Base-by-base conservation (phyloP, 768 basidiomycete genomes). In the Baorangia bicolor region DNA sequence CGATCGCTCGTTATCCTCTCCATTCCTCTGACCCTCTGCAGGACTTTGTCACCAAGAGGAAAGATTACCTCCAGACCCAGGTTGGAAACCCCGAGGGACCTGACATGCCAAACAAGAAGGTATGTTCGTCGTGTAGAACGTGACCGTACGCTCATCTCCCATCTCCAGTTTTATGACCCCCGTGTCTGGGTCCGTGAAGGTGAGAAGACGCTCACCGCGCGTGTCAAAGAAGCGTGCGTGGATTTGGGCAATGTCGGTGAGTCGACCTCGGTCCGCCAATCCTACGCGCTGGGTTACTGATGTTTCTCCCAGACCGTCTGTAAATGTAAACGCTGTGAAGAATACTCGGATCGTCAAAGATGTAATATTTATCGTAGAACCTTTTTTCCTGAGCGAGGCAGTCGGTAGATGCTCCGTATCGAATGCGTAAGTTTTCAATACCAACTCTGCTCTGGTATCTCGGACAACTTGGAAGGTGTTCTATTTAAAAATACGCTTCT, bases 81-180 rank as follows among this genome's bases (percentile, higher is more conserved):
- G 93, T 98, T 60, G 96, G 96, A 47, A 98, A 98, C 82, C 97
- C 97, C 38, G 95, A 98, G 25, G 95, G 94, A 42, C 73, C 85
- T 21, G 95, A 98, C 77, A 96, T 96, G 81, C 96, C 96, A 54
- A 98, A 99, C 87, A 99, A 99, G 90, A 99, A 98, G 86, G 88
- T 86, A 52, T 69, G 56, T 13, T 10, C 20, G 27, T 40, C 10
- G 2, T 13, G 41, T 46, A 4, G 49, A 46, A 49, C 27, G 5
- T 16, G 43, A 23, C 20, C 35, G 14, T 14, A 9, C 4, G 34
- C 53, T 56, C 16, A 59, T n/a, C 5, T 44, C 28, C 16, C 20
- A 11, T 38, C 31, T 20, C 14, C 59, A 90, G 89, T 88, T 74
- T 80, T 96, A 96, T 76, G 94, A 96, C 74, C 95, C 94, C 47